Evolutionary conservation across 2,329 filamentous ascomycete species (phyloP).

Genomic region (Ilyonectria sp.): DNA sequence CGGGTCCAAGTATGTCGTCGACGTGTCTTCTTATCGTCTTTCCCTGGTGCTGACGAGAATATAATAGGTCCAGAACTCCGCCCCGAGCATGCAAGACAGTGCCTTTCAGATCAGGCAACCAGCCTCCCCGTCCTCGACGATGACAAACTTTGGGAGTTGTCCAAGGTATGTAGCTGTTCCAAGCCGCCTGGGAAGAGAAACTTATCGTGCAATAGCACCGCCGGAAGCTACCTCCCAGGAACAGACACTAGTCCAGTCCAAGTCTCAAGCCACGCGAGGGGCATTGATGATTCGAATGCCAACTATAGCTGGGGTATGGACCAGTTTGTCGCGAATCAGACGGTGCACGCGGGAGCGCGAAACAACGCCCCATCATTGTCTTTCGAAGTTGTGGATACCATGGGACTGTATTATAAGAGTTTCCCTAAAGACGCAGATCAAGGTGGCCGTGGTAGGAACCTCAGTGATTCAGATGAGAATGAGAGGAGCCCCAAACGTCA

Average conservation of each 20-base stretch:
- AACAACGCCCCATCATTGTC: not conserved
- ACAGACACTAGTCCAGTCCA: not conserved
- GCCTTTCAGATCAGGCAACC: not conserved
- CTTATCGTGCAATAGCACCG: slow-evolving; percentile 11
- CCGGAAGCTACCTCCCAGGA: not conserved
- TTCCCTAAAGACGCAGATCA: not conserved
- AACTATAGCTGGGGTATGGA: not conserved
- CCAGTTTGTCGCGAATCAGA: not conserved
- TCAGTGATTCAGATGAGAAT: not conserved
- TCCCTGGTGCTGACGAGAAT: not conserved
- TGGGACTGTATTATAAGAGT: not conserved
- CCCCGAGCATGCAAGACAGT: not conserved
- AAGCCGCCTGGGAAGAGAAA: not conserved
- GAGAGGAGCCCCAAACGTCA: not conserved
- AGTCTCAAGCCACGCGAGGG: not conserved
- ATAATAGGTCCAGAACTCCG: not conserved
- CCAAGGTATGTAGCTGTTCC: slow-evolving; percentile 4
- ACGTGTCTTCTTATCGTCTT: not conserved
- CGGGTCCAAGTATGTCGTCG: not conserved
- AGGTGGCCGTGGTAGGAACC: not conserved
- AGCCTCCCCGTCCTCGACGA: slow-evolving; percentile 10
- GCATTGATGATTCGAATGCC: not conserved
- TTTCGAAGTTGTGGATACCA: not conserved
- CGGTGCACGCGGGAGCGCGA: not conserved
- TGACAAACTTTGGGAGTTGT: slow-evolving; percentile 12